Evolutionary conservation across 2,329 filamentous ascomycete species (phyloP).

Genomic region (Metarhizium album): DNA sequence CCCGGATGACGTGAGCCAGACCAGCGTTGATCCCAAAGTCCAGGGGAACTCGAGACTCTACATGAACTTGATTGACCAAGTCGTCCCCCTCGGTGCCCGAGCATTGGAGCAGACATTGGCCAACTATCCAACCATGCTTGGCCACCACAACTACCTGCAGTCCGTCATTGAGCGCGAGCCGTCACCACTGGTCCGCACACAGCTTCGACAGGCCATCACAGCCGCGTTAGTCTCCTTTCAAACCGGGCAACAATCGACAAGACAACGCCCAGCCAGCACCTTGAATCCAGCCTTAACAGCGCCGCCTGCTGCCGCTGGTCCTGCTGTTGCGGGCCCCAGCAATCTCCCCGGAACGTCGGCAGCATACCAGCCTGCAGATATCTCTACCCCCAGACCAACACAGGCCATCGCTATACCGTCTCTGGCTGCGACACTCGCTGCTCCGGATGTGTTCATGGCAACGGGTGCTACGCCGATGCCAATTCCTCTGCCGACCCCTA

Average conservation of each 20-base stretch:
- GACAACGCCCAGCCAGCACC: conserved; percentile 10
- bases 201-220: conserved; percentile 39
- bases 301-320: conserved; percentile 1
- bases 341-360: background rate
- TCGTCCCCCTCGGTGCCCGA: conserved; percentile 38
- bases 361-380: background rate
- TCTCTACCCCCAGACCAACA: background rate
- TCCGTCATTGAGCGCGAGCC: conserved; percentile 39
- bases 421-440: background rate
- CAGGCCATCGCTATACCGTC: background rate
- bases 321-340: background rate
- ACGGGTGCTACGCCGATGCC: background rate
- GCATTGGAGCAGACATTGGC: conserved; percentile 35
- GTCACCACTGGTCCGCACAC: conserved; percentile 35
- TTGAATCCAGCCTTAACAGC: background rate
- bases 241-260: conserved; percentile 32
- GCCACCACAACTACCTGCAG: conserved; percentile 37
- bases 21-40: conserved; percentile 1
- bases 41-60: conserved; percentile 27
- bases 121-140: conserved; percentile 37
- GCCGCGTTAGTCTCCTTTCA: conserved; percentile 35
- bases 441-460: background rate
- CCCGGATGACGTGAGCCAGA: background rate
- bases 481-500: background rate
- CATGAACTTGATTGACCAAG: conserved; percentile 40